These are phyloP conservation scores for Diplodia corticola DNA, from an alignment of 2,329 filamentous ascomycete genomes.

Conservation along the genomic window DNA sequence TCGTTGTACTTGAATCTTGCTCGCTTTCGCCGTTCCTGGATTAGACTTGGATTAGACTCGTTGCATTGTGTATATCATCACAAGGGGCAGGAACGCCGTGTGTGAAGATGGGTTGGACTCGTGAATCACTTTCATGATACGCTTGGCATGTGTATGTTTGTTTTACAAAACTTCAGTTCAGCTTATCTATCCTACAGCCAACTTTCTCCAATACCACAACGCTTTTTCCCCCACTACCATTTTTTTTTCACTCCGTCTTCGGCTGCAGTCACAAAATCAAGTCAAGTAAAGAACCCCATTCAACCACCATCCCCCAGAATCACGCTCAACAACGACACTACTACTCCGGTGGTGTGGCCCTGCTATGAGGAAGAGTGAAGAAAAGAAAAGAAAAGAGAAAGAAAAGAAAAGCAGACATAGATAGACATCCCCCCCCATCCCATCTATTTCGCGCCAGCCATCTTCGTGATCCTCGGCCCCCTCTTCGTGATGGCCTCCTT, in stretches of 20 bases:
- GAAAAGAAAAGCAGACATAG: neutral
- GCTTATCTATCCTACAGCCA: neutral
- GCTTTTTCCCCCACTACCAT: neutral
- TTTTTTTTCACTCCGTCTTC: neutral
- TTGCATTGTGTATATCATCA: neutral
- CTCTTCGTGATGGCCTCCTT: conserved; percentile 38
- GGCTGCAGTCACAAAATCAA: neutral
- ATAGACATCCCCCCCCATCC: too few species aligned
- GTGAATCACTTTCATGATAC: neutral
- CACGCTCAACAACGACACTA: neutral
- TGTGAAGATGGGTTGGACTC: neutral
- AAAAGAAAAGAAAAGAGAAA: neutral
- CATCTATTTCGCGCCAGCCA: neutral
- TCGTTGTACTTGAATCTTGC: too few species aligned
- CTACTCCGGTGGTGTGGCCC: neutral
- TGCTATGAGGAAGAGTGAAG: neutral
- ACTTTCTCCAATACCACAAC: neutral
- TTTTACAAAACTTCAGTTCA: neutral
- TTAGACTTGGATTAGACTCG: neutral
- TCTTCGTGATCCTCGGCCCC: conserved; percentile 34
- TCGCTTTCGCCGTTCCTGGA: too few species aligned
- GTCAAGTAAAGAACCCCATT: neutral
- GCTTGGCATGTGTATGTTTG: neutral
- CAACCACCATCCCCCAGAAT: neutral
- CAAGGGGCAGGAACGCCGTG: too few species aligned